Percentiles rank a stretch among this genome's conserved stretches.
These are phyloP conservation scores for Phanerodontia chrysosporium DNA, from an alignment of 768 basidiomycete species.

Conservation along the genomic window DNA sequence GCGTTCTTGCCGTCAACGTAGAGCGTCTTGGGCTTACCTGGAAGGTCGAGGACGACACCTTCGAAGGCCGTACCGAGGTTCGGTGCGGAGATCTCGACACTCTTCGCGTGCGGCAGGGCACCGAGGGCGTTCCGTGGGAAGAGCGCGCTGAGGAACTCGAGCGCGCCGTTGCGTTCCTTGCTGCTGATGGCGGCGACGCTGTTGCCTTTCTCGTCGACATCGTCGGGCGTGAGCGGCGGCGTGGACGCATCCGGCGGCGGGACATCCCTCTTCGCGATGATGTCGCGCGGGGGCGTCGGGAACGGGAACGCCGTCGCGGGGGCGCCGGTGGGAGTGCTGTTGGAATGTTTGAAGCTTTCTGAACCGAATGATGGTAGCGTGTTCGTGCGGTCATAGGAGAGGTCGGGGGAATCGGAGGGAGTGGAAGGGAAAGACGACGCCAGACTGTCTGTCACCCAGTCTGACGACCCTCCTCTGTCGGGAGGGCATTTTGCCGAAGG, in stretches of 20 bases:
- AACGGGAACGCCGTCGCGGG: conserved; percentile 13
- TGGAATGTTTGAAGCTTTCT: conserved; percentile 21
- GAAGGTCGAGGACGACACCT: conserved; percentile 73
- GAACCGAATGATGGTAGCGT: conserved; percentile 35
- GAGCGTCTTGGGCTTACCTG: conserved; percentile 66
- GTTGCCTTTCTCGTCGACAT: conserved; percentile 41
- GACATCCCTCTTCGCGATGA: conserved; percentile 16
- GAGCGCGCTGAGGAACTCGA: conserved; percentile 74
- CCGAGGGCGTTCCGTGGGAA: conserved; percentile 71
- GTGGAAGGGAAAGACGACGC: conserved; percentile 42
- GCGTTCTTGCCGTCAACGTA: conserved; percentile 86
- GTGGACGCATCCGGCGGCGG: conserved; percentile 46
- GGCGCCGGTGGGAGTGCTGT: conserved; percentile 14
- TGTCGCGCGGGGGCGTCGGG: conserved; percentile 22
- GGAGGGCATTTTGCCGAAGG: conserved; percentile 92
- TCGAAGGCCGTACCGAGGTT: conserved; percentile 68
- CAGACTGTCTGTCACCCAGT: conserved; percentile 92
- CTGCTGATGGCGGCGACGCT: conserved; percentile 38
- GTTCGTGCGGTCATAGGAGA: conserved; percentile 10
- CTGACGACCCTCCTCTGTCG: conserved; percentile 92
- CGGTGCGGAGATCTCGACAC: conserved; percentile 68
- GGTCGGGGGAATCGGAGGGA: conserved; percentile 33
- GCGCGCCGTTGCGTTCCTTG: conserved; percentile 55
- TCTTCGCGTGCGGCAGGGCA: conserved; percentile 68
- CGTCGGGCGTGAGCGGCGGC: conserved; percentile 78